Base-by-base conservation (phyloP, 192 early-diverging fungal genomes). In the Coemansia sp. region DNA sequence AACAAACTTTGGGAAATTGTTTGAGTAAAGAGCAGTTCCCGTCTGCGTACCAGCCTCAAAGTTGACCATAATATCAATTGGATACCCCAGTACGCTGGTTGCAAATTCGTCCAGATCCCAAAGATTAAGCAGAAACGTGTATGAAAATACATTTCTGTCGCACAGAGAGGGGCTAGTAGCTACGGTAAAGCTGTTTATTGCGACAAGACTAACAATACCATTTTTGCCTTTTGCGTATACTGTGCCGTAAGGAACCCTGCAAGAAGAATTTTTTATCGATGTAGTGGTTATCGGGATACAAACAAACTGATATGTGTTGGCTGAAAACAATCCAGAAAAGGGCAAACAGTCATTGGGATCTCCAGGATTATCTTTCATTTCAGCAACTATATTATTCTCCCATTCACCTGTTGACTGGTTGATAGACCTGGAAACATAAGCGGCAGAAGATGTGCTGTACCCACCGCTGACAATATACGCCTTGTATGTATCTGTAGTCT, bases 401-500 rank as follows among this genome's bases (percentile, higher is more conserved):
- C 60, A 61, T 28, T 36, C 45, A 38, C 38, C 38, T 17, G 37
- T 45, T 6, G 22, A 22, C n/a, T 37, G 35, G 38, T 61, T 45
- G 11, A 61, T 39, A n/a, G 60, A 45, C 14, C 60, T 35, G 18
- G 17, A 22, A 12, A 61, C 36, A 32, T 43, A 61, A 8, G 18
- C 18, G 38, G 17, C 20, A n/a, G 32, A 36, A 8, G 9, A 5
- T 4, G n/a, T 34, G 9, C 7, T 58, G 34, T 20, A 58, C 28
- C n/a, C 45, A 39, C 20, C 60, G 39, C 8, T 8, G 39, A 61
- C 33, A 39, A 61, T 52, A 51, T 68, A 68, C 1, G 48, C 18
- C 43, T 61, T 39, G 35, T 52, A 68, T 5, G 57, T 51, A 32
- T 60, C 43, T 8, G 39, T 58, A 1, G 69, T 59, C n/a, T 64